Evolutionary conservation across 2,329 filamentous ascomycete species (phyloP).

Genomic region (Claviceps sp.): DNA sequence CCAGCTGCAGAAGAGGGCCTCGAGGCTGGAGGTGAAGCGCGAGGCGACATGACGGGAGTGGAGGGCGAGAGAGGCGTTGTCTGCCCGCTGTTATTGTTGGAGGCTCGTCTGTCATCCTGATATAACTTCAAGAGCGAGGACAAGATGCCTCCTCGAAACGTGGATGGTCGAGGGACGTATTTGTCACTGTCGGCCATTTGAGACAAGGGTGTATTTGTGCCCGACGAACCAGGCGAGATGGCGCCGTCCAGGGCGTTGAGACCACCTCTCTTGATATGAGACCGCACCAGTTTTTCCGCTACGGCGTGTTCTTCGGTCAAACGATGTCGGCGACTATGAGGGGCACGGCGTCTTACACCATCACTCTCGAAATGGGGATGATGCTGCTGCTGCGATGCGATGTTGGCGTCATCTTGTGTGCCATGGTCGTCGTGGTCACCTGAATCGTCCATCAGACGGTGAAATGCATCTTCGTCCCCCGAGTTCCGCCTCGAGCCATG

Average conservation of each 20-base stretch:
- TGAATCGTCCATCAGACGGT: conserved; percentile 19
- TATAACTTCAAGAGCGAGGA: conserved; percentile 61
- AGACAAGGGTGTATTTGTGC: conserved; percentile 23
- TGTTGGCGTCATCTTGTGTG: conserved; percentile 9
- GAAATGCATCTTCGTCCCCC: conserved; percentile 20
- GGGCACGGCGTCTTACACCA: conserved; percentile 12
- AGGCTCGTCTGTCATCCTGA: conserved; percentile 30
- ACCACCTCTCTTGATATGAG: conserved; percentile 19
- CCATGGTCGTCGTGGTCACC: conserved; percentile 12
- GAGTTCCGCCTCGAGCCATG: conserved; percentile 24
- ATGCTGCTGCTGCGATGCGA: conserved; percentile 1
- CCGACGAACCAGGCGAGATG: conserved; percentile 17
- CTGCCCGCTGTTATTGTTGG: conserved; percentile 22
- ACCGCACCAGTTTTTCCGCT: conserved; percentile 23
- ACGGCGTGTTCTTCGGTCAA: conserved; percentile 11
- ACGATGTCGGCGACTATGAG: conserved; percentile 13
- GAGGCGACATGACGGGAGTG: conserved; percentile 28
- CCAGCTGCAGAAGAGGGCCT: conserved; percentile 25
- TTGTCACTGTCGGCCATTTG: conserved; percentile 36
- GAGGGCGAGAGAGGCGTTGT: conserved; percentile 27
- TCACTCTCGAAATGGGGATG: conserved; percentile 1
- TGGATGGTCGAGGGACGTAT: conserved; percentile 52
- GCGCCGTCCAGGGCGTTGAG: conserved; percentile 18
- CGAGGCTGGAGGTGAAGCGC: conserved; percentile 26
- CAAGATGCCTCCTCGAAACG: conserved; percentile 62